Evolutionary conservation across 371 early-diverging fungal species (phyloP), one percentile per base, ranked within the genome.

Genomic region (Lichtheimia ramosa): DNA sequence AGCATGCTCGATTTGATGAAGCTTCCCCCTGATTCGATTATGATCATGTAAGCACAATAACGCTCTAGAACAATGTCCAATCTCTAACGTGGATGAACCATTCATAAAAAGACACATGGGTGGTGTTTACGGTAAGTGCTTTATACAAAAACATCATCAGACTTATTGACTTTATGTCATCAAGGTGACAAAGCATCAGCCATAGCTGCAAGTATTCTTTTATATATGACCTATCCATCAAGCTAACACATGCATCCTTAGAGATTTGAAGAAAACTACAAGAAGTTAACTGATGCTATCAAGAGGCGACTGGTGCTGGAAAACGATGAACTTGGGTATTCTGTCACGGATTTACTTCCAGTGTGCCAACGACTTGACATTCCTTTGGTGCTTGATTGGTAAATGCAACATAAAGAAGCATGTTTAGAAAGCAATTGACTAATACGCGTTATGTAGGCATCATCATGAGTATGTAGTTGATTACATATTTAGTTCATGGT

Each of bases 311-410:
- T 79, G 18, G 79, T 74, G 0, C 55, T 81, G 16, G 81, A 82
- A 51, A 82, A 82, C 23, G 81, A 82, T 61, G 82, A 81, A 59
- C 25, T 75, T 4, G 64, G 75, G 15, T 80, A 78, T 53, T 70
- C 71, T 6, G 81, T 82, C 0, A 62, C 67, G 21, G 81, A 82
- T 40, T 50, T 82, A 10, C 61, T 82, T 28, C 80, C 80, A 4
- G 56, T 75, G 12, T 80, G 82, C 56, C 63, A 79, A 61, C 71
- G 65, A 24, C 56, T 80, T 6, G 43, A 39, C 15, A 65, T 81
- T 12, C 82, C 82, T 43, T 28, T 81, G 18, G 82, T 81, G 0
- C 60, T 81, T 20, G 82, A 81, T 28, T 79, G 80, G 80, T 77
- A 69, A n/a, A 46, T 58, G 21, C 2, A 23, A 25, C 15, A 27